Percentiles rank a stretch among this genome's conserved stretches.
Conservation (phyloP, 169 alveolate genomes). For the Plasmodium malariae region DNA sequence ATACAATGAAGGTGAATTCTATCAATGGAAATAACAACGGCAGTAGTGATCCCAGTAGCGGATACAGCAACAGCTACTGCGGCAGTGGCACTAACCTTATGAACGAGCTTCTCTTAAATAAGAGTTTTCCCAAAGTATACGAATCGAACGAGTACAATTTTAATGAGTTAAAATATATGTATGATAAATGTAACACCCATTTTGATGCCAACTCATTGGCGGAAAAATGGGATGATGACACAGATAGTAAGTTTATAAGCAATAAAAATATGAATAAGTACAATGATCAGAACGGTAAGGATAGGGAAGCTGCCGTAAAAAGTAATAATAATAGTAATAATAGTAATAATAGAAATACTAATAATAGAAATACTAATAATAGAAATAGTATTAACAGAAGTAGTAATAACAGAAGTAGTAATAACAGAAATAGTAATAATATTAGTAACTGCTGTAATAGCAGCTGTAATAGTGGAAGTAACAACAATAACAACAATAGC, state of each 20-base stretch:
- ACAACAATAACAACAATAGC: neutral
- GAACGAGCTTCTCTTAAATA: neutral
- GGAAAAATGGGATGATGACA: neutral
- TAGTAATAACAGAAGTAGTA: neutral
- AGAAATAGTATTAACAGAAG: neutral
- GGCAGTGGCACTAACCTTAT: neutral
- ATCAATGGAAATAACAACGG: neutral
- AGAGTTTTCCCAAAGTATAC: neutral
- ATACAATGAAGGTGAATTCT: slow-evolving; percentile 1
- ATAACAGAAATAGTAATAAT: neutral
- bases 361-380: neutral
- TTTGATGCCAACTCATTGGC: neutral
- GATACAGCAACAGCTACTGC: too few species aligned
- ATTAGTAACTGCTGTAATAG: neutral
- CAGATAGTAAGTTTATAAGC: neutral
- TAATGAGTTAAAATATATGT: too few species aligned
- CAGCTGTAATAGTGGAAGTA: neutral
- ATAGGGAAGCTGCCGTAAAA: neutral
- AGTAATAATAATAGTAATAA: neutral
- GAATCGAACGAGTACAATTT: neutral
- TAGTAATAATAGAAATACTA: neutral
- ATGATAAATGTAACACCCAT: neutral
- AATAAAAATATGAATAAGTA: neutral
- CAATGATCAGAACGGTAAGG: neutral
- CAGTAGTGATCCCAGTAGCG: too few species aligned